Percentiles rank a stretch among this genome's conserved stretches.
phyloP scores from a whole-genome alignment of 2,329 filamentous ascomycete species.

The Mycosphaerella sp. region DNA sequence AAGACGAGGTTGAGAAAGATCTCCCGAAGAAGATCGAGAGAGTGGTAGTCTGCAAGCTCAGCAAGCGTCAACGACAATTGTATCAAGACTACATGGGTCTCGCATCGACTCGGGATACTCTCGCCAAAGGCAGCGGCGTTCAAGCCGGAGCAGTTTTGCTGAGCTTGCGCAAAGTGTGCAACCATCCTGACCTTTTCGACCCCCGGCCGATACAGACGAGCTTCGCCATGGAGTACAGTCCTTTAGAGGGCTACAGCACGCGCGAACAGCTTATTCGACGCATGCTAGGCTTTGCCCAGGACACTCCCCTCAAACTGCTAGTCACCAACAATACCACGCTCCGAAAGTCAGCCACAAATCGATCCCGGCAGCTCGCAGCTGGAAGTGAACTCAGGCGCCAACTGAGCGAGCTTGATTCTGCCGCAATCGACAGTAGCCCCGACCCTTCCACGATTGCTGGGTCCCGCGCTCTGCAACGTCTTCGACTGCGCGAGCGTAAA shows the following conservation, averaged over 20 bases:
- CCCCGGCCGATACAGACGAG: conserved; percentile 95
- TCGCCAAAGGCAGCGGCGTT: conserved; percentile 89
- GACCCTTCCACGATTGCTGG: conserved; percentile 26
- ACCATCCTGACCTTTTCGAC: conserved; percentile 94
- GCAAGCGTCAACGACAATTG: conserved; percentile 87
- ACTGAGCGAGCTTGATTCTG: conserved; percentile 19
- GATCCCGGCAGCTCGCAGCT: conserved; percentile 23
- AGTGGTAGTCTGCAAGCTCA: conserved; percentile 89
- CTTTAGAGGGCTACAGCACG: conserved; percentile 64
- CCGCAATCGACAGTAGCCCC: conserved; percentile 13
- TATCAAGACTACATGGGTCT: conserved; percentile 95
- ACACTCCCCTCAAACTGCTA: conserved; percentile 16
- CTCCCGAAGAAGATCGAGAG: conserved; percentile 99
- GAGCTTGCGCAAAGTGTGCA: conserved; percentile 96
- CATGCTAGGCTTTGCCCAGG: conserved; percentile 30
- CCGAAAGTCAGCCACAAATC: conserved; percentile 14
- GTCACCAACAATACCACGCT: conserved; percentile 20
- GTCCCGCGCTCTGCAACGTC: conserved; percentile 23
- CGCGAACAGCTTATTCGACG: conserved; percentile 65
- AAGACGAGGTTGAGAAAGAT: conserved; percentile 97
- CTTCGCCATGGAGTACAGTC: conserved; percentile 72
- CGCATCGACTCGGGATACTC: conserved; percentile 78
- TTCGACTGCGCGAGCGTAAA: conserved; percentile 22
- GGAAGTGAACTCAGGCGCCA: conserved; percentile 20
- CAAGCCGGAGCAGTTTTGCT: conserved; percentile 98